Evolutionary conservation across 768 basidiomycete genomes (phyloP), one percentile per base, ranked within the genome.

Genomic region (Tephrocybe sp.): DNA sequence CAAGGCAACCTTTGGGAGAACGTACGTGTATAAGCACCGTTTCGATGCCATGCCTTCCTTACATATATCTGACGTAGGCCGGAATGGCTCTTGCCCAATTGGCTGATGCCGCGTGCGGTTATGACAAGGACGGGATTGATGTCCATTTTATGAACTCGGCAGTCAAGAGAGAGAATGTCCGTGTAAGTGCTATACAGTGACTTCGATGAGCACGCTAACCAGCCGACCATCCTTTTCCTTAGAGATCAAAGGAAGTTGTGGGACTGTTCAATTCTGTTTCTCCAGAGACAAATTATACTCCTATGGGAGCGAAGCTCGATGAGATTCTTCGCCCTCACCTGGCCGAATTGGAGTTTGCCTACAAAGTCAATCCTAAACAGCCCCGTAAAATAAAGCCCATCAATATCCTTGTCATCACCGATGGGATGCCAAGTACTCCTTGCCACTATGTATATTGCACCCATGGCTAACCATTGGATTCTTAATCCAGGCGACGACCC

Each of bases 391-490:
- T 83, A 12, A 85, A 83, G 56, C 80, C 79, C 0, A 63, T 83
- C 20, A 86, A 85, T 56, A 77, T 74, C 42, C 74, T 87, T 10
- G 66, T 86, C 23, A 72, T 87, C 32, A 86, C 84, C 0, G 85
- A 86, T 56, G 85, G 85, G n/a, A 73, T 65, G 3, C 75, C 84
- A 1, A 77, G 83, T 85, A 49, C 64, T 40, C 20, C 25, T 47
- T 39, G 14, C 9, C 21, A 18, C 34, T 20, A 18, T 3, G 10
- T 26, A 30, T 36, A 36, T 36, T 14, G 15, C 15, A 9, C 15
- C 15, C 6, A 12, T 36, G 34, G 15, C 34, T 36, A 36, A 30
- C 28, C 5, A 5, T 5, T 30, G 2, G 42, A n/a, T n/a, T 18
- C 34, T 9, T 32, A 10, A 32, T 28, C 30, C 34, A 84, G 80